Conservation (phyloP, 2,329 filamentous ascomycete genomes). For the Aspergillus quadricinctus region DNA sequence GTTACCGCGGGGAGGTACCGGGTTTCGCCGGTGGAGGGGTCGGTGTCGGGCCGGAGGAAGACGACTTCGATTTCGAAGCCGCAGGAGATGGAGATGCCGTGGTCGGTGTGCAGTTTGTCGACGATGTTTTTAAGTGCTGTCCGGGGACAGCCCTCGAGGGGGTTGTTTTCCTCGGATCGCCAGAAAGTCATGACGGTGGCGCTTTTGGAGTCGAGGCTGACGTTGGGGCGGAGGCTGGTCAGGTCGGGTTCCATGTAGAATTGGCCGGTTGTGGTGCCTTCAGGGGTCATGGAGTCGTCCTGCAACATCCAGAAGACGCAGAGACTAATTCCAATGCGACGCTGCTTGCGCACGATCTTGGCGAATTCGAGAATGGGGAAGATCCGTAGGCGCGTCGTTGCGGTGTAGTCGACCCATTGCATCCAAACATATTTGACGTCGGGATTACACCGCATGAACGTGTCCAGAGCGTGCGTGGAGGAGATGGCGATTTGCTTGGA, state of each 20-base stretch:
- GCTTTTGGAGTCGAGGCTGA: conserved; percentile 52
- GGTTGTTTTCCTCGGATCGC: conserved; percentile 50
- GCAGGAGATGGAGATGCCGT: conserved; percentile 57
- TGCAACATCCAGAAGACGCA: conserved; percentile 65
- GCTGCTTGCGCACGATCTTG: conserved; percentile 43
- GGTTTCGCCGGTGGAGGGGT: conserved; percentile 20
- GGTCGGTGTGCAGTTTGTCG: conserved; percentile 47
- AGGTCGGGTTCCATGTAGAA: conserved; percentile 65
- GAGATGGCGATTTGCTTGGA: conserved; percentile 2
- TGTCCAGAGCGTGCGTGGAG: conserved; percentile 28
- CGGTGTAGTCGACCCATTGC: conserved; percentile 76
- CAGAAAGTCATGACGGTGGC: conserved; percentile 66
- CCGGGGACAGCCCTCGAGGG: conserved; percentile 60
- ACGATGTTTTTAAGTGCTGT: conserved; percentile 56
- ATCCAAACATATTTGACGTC: conserved; percentile 64
- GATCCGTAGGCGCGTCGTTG: conserved; percentile 61
- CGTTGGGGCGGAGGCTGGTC: conserved; percentile 56
- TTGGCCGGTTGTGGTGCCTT: conserved; percentile 57
- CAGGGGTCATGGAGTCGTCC: conserved; percentile 55
- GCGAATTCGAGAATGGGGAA: conserved; percentile 59
- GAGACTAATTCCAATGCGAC: conserved; percentile 58
- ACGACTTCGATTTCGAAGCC: conserved; percentile 82
- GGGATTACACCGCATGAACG: conserved; percentile 49
- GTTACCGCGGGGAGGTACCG: conserved; percentile 49
- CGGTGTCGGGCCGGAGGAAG: conserved; percentile 53